These are phyloP conservation scores for Citeromyces matritensis DNA, from an alignment of 805 yeast species.

Conservation along the genomic window DNA sequence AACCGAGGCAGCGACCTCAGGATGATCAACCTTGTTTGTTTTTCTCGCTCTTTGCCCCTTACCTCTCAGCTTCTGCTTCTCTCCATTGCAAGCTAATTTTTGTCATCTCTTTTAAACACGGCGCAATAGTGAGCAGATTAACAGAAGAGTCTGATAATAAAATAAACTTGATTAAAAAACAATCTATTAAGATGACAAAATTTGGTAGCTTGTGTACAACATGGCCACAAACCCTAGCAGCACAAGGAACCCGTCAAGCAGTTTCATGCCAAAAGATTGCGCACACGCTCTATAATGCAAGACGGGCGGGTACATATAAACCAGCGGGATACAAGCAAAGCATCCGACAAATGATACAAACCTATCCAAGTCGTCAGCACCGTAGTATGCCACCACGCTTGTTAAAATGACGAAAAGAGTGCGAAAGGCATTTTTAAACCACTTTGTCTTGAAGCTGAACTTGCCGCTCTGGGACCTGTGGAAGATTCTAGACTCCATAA, in stretches of 20 bases:
- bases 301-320: constrained; percentile 76
- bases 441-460: constrained; percentile 31
- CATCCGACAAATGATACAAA: constrained; percentile 76
- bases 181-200: constrained; percentile 15
- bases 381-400: constrained; percentile 44
- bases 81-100: no score
- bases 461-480: constrained; percentile 40
- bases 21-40: no score
- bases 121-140: no score
- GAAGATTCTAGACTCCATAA: constrained; percentile 51
- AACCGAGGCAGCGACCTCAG: no score
- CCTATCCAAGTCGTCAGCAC: constrained; percentile 54
- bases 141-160: no score
- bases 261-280: constrained; percentile 19
- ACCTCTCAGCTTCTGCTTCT: no score
- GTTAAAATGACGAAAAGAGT: constrained; percentile 36
- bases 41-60: no score
- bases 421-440: constrained; percentile 53
- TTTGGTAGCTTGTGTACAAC: constrained; percentile 54
- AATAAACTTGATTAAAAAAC: no score
- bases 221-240: constrained; percentile 44
- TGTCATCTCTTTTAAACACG: no score
- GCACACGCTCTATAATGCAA: constrained; percentile 45
- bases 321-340: constrained; percentile 76
- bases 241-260: constrained; percentile 31